Evolutionary conservation across 1,284 basidiomycete species (phyloP).

Genomic region (Crucibulum cyathiforme): DNA sequence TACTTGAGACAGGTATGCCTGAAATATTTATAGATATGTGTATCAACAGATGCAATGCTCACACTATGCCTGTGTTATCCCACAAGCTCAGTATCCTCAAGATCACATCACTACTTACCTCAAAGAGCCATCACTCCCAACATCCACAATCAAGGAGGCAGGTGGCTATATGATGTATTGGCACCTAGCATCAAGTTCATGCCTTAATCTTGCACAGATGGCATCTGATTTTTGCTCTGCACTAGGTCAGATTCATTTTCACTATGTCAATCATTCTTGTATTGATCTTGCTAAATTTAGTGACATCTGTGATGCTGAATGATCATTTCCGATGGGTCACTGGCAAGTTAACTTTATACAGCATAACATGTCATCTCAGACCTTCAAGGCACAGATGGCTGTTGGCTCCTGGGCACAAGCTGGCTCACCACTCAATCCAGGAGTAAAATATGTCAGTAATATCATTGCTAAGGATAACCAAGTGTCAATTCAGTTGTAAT

Average conservation of each 20-base stretch:
- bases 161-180: not conserved
- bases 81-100: not conserved
- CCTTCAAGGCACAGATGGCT: conserved; percentile 35
- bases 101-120: not conserved
- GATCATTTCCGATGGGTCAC: conserved; percentile 33
- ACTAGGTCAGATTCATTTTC: not conserved
- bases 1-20: no score
- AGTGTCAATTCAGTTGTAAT: no score
- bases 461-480: conserved; percentile 6
- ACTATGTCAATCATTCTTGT: no score
- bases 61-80: not conserved
- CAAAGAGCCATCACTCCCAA: not conserved
- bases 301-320: conserved; percentile 32
- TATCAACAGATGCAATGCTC: not conserved
- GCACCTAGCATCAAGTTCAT: not conserved
- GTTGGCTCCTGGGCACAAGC: conserved; percentile 28
- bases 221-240: not conserved
- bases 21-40: not conserved
- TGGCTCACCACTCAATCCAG: conserved; percentile 14
- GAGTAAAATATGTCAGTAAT: conserved; percentile 4
- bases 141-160: not conserved
- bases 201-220: not conserved
- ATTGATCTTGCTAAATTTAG: conserved; percentile 3
- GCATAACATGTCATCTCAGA: conserved; percentile 33
- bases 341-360: conserved; percentile 35